Conservation (phyloP, 1,284 basidiomycete genomes). For the Tilletia walkeri region DNA sequence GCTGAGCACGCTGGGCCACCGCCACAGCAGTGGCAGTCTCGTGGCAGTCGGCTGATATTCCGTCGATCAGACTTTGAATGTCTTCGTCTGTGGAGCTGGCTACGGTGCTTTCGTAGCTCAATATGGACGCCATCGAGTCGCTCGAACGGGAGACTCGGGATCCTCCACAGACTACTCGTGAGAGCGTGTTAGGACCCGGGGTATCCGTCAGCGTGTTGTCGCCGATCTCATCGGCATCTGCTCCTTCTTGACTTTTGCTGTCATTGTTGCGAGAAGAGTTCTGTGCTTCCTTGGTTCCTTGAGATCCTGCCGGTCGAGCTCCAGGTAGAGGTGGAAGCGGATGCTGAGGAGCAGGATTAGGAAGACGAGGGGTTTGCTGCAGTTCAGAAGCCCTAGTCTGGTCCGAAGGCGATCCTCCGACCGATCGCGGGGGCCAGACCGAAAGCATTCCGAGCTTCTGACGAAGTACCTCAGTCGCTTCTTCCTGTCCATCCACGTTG, state of each 20-base stretch:
- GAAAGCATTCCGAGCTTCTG: neutral
- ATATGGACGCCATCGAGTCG: slow-evolving; percentile 6
- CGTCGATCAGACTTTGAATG: slow-evolving; percentile 9
- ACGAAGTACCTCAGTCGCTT: neutral
- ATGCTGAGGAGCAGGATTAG: neutral
- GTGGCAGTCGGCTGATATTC: slow-evolving; percentile 8
- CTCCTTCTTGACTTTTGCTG: neutral
- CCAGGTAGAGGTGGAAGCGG: slow-evolving; percentile 1
- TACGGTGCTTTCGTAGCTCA: slow-evolving; percentile 13
- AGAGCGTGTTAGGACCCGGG: slow-evolving; percentile 1
- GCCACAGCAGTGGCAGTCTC: neutral
- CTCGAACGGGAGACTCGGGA: neutral
- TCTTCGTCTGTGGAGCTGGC: slow-evolving; percentile 8
- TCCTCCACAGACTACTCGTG: neutral
- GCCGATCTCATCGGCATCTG: neutral
- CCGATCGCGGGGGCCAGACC: neutral
- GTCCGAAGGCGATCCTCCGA: neutral
- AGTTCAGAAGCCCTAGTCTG: neutral
- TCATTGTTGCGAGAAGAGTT: neutral
- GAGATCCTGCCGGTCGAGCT: neutral
- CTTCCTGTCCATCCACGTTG: neutral
- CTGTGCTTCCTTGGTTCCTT: neutral
- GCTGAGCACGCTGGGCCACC: neutral
- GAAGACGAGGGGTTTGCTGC: neutral
- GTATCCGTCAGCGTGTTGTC: slow-evolving; percentile 15